Percentiles rank a stretch among this genome's conserved stretches.
Conservation (phyloP, 2,329 filamentous ascomycete genomes). For the Calonectria hawksworthii region DNA sequence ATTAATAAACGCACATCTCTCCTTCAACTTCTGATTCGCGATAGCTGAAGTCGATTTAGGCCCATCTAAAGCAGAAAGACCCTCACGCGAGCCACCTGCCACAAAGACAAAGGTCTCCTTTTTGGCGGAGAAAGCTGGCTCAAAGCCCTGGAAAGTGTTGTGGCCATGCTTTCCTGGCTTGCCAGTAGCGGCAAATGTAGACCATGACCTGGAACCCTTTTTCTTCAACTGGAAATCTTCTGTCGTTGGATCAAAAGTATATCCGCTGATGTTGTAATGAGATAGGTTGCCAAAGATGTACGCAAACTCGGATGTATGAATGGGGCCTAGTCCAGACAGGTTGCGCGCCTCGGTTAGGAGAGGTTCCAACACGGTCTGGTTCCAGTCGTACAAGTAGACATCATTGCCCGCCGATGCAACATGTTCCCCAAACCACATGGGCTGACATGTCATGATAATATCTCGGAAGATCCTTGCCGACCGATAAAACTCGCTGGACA, state of each 20-base stretch:
- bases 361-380: neutral
- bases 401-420: neutral
- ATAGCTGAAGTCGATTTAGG: neutral
- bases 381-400: slow-evolving; percentile 1
- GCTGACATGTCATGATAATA: neutral
- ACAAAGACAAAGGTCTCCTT: neutral
- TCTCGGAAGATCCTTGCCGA: neutral
- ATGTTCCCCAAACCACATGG: neutral
- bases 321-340: neutral
- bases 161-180: neutral
- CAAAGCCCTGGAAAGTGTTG: neutral
- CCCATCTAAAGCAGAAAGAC: neutral
- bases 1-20: neutral
- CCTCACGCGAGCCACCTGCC: neutral
- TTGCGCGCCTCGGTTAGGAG: neutral
- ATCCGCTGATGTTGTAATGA: neutral
- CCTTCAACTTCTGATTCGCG: neutral
- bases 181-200: neutral
- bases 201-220: neutral
- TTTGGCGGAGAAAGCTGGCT: neutral
- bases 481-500: neutral
- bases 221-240: neutral
- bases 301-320: neutral
- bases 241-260: neutral
- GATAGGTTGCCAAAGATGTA: neutral